Percentiles rank a stretch among this genome's conserved stretches.
phyloP scores from a whole-genome alignment of 208 protist genomes.

The Crithidia thermophila region DNA sequence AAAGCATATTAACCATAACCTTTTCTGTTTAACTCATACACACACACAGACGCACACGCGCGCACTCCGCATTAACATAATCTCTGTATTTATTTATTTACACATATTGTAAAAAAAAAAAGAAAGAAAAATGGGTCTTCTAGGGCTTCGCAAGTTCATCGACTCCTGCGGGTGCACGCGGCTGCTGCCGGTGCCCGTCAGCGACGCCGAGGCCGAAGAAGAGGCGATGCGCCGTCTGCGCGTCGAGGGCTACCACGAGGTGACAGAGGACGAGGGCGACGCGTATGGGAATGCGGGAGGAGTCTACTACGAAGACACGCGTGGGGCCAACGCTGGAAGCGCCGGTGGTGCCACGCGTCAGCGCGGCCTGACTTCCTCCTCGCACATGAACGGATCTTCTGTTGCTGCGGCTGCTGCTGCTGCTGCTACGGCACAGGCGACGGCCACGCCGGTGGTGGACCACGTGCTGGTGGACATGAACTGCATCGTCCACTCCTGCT shows the following conservation, averaged over 20 bases:
- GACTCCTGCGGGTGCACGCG: slow-evolving; percentile 72
- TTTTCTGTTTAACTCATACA: background rate
- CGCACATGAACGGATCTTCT: slow-evolving; percentile 1
- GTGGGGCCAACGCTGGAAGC: background rate
- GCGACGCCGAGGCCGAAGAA: slow-evolving; percentile 46
- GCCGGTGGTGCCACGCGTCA: background rate
- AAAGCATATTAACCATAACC: no score
- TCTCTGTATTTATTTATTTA: slow-evolving; percentile 2
- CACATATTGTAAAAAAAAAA: background rate
- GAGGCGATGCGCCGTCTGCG: slow-evolving; percentile 30
- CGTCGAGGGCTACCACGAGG: slow-evolving; percentile 13
- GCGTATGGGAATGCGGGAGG: background rate
- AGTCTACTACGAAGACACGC: background rate
- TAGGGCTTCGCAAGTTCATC: slow-evolving; percentile 86
- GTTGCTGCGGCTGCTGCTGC: background rate
- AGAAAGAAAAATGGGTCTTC: slow-evolving; percentile 55
- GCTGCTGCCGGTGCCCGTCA: slow-evolving; percentile 58
- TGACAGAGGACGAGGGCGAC: slow-evolving; percentile 5
- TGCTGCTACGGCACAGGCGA: background rate
- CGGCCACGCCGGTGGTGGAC: slow-evolving; percentile 31
- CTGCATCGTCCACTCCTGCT: slow-evolving; percentile 85
- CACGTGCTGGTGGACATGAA: slow-evolving; percentile 90
- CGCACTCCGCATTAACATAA: background rate
- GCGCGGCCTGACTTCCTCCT: slow-evolving; percentile 19
- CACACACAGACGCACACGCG: background rate